Base-by-base conservation (phyloP, 805 yeast genomes). In the Nakazawaea anatomiae region DNA sequence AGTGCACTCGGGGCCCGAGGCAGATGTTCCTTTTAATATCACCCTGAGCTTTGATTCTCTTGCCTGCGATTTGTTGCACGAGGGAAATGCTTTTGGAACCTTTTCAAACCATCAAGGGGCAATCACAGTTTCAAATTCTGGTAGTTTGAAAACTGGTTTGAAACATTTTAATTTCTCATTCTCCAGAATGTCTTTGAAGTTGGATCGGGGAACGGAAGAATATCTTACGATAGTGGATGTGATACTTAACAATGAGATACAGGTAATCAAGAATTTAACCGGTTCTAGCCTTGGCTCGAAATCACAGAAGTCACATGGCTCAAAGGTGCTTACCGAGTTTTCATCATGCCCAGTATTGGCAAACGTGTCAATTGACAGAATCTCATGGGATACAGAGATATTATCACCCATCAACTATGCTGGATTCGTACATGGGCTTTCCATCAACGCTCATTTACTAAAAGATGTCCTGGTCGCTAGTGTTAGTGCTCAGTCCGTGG, bases 201-300 rank as follows among this genome's bases (percentile, higher is more conserved):
- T 60, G 7, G 57, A 53, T 4, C 53, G 55, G 5, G 67, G 64
- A 3, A 54, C 66, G 0, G 55, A 58, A 0, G 44, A 52, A n/a
- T 55, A 64, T 11, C 39, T 55, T 3, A 28, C 44, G 10, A 57
- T 60, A 1, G 34, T 67, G 10, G 59, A 60, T 14, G 38, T 55
- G 2, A 39, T 67, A 14, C 30, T 52, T 6, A 51, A 57, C 11
- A 42, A 59, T 32, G 72, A 68, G 32, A 53, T 57, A 39, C 55
- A 54, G 10, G 48, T 57, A 8, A 47, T 65, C 6, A 35, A 47
- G n/a, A 29, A 28, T 5, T 10, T 31, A 36, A 31, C 6, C 1
- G 30, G 30, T 5, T n/a, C 18, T 29, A 12, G n/a, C 14, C 40
- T 38, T 12, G 2, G 11, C 40, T 11, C 6, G n/a, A 7, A 38